Evolutionary conservation across 306 rosid species (phyloP).

Genomic region (Prunus campanulata): DNA sequence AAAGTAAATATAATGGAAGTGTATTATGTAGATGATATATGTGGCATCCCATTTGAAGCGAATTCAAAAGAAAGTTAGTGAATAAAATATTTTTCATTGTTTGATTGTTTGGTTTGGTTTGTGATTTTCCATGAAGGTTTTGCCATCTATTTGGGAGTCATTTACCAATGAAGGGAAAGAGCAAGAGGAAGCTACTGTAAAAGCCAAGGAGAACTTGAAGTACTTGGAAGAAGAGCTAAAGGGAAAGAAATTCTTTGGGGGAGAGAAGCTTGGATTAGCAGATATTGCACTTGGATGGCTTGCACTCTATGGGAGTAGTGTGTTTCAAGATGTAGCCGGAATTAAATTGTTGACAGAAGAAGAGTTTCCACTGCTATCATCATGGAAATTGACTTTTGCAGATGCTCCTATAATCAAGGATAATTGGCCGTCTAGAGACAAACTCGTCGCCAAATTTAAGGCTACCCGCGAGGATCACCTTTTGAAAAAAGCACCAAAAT

Average conservation of each 20-base stretch:
- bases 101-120: background rate
- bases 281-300: conserved; percentile 33
- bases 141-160: background rate
- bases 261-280: conserved; percentile 19
- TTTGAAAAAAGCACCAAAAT: background rate
- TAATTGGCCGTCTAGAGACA: conserved; percentile 29
- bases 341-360: conserved; percentile 8
- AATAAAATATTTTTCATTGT: background rate
- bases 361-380: conserved; percentile 15
- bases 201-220: conserved; percentile 17
- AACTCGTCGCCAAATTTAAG: conserved; percentile 21
- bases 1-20: too few species aligned
- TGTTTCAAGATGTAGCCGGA: conserved; percentile 7
- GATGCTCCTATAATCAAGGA: conserved; percentile 28
- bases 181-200: conserved; percentile 26
- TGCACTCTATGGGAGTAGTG: background rate
- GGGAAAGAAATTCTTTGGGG: conserved; percentile 27
- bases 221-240: conserved; percentile 20
- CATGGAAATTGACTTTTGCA: conserved; percentile 24
- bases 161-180: conserved; percentile 22
- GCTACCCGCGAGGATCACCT: background rate
- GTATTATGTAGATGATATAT: too few species aligned
- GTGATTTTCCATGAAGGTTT: conserved; percentile 14
- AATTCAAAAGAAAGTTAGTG: too few species aligned
- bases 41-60: too few species aligned